Conservation (phyloP, 495 filamentous ascomycete genomes). For the Chaetomium cochliodes region DNA sequence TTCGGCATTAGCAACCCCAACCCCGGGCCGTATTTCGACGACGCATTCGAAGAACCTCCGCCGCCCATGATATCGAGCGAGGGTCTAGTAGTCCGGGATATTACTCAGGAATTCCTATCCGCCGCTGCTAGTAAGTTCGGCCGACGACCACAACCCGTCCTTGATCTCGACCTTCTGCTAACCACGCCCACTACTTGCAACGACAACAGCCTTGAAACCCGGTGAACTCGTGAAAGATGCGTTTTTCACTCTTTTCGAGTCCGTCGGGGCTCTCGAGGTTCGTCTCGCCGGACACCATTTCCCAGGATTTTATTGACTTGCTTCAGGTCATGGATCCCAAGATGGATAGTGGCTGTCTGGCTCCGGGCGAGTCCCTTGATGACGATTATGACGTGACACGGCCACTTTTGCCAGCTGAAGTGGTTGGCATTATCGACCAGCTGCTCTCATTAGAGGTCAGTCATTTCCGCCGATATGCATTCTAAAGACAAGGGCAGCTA, state of each 20-base stretch:
- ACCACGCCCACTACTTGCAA: background rate
- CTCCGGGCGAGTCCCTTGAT: slow-evolving; percentile 73
- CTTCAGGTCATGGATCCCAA: slow-evolving; percentile 93
- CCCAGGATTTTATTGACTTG: background rate
- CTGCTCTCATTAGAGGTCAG: slow-evolving; percentile 82
- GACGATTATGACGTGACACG: slow-evolving; percentile 79
- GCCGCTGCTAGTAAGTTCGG: slow-evolving; percentile 64
- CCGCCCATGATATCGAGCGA: slow-evolving; percentile 43
- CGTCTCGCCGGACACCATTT: background rate
- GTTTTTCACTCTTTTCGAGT: slow-evolving; percentile 87
- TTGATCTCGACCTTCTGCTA: background rate
- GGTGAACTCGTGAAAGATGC: slow-evolving; percentile 94
- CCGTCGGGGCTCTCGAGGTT: slow-evolving; percentile 93
- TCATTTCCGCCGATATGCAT: background rate
- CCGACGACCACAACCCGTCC: background rate
- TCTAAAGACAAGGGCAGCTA: background rate
- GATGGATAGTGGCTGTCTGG: slow-evolving; percentile 90
- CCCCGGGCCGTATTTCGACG: slow-evolving; percentile 7
- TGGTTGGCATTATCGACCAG: slow-evolving; percentile 92
- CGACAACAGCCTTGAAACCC: slow-evolving; percentile 60
- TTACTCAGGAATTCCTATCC: slow-evolving; percentile 70
- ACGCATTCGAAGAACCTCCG: slow-evolving; percentile 19
- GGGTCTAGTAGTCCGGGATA: slow-evolving; percentile 63
- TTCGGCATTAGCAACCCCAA: slow-evolving; percentile 33
- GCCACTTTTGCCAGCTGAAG: slow-evolving; percentile 69